Evolutionary conservation across 73 alveolate species (phyloP), one percentile per base, ranked within the genome.

Genomic region (Symbiodinium pilosum): DNA sequence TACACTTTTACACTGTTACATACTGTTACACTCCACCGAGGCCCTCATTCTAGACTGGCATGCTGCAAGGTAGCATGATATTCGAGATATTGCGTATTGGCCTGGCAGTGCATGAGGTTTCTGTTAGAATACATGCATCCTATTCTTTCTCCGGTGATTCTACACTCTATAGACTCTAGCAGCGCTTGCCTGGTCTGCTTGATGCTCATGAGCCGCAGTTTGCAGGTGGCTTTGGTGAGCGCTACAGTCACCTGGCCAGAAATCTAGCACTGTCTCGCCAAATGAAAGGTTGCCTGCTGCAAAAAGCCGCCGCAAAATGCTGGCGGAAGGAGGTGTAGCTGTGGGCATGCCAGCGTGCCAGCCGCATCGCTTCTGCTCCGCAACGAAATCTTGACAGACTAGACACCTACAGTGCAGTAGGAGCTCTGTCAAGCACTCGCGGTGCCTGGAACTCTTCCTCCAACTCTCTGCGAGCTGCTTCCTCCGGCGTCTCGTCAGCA

Each of bases 141-240:
- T 24, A 24, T 54, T n/a, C n/a, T n/a, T n/a, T n/a, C n/a, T n/a
- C n/a, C n/a, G n/a, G n/a, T n/a, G n/a, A n/a, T n/a, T n/a, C n/a
- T n/a, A n/a, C n/a, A n/a, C n/a, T n/a, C n/a, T n/a, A n/a, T n/a
- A n/a, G n/a, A n/a, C n/a, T n/a, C n/a, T n/a, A n/a, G 21, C 59
- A 6, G 14, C 6, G 59, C 59, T 7, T 34, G 77, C 97, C 97
- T 91, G 3, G 97, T 91, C 87, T 91, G 97, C 88, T 91, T 91
- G 42, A 91, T 83, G 41, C 97, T 91, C 41, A 91, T 38, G 88
- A 91, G 51, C 47, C 97, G 97, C 16, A 91, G 97, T 28, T 68
- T 91, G 97, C 97, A 91, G 56, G 97, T 91, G 54, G 97, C 97
- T 77, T 91, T 86, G 18, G 97, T 91, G 56, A 91, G 97, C 38